Conservation (phyloP, 2,329 filamentous ascomycete genomes). For the Claviceps sp. region DNA sequence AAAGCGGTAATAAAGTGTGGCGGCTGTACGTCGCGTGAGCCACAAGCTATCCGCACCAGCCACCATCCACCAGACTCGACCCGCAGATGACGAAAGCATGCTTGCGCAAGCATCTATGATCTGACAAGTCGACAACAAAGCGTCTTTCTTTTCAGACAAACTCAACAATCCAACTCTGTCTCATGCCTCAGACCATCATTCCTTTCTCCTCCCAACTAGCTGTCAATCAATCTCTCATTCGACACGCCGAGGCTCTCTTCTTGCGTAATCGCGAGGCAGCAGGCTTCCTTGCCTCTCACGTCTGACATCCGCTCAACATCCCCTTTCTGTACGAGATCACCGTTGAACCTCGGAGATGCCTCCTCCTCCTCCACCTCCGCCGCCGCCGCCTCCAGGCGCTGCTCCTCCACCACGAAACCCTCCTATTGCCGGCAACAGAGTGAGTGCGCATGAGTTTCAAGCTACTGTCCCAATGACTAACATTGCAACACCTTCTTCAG, state of each 20-base stretch:
- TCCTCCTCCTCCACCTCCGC: constrained; percentile 39
- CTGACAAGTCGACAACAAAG: not conserved
- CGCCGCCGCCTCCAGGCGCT: constrained; percentile 49
- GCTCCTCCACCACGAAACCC: constrained; percentile 33
- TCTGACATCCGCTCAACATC: not conserved
- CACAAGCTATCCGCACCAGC: not conserved
- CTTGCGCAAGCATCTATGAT: constrained; percentile 5
- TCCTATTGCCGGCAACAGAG: constrained; percentile 43
- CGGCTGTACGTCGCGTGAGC: not conserved
- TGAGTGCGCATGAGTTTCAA: constrained; percentile 29
- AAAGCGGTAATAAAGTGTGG: not conserved
- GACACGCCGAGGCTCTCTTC: not conserved
- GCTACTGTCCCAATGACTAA: not conserved
- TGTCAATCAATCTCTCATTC: not conserved
- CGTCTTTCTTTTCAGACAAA: not conserved
- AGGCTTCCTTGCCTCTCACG: not conserved
- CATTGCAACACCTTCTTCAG: constrained; percentile 30
- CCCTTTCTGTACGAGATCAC: not conserved
- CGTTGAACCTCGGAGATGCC: constrained; percentile 14
- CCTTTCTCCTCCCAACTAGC: not conserved
- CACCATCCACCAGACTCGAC: not conserved
- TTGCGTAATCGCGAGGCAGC: not conserved
- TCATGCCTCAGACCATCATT: not conserved
- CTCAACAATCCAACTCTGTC: not conserved
- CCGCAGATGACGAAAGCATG: constrained; percentile 10